Evolutionary conservation across 805 yeast species (phyloP), one percentile per base, ranked within the genome.

Genomic region (Kurtzmaniella cleridarum): DNA sequence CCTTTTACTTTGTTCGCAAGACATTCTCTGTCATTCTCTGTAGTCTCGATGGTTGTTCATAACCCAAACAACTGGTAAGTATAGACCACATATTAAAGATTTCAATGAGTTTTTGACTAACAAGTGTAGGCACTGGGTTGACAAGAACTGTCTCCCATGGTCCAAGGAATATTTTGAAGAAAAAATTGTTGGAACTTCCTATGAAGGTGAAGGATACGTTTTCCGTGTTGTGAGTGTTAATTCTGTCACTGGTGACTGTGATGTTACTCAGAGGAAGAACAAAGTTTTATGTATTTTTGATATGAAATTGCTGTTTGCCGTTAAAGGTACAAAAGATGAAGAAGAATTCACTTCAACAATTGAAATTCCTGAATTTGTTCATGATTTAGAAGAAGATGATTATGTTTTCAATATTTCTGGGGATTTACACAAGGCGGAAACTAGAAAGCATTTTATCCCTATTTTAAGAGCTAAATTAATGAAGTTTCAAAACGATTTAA

Each of bases 251-350:
- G 95, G 95, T 16, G 93, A 85, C 57, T 83, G 93, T 50, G 85
- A 84, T 51, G 90, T 85, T 11, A 80, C 87, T 16, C 91, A 85
- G 59, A 75, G 95, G 65, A 85, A 85, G 60, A 91, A 91, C 7
- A 82, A 79, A 59, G 86, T 81, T 18, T 75, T 78, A 50, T 84
- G 91, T 53, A 80, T 84, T 36, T 84, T 75, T 51, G 95, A 85
- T 53, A 55, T 84, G 70, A 64, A 65, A 33, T 56, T 84, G 34
- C 69, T 65, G 45, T 69, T 84, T 41, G 51, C 62, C 8, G 65
- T 79, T 15, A 51, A 57, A 28, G 69, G 75, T 11, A 63, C 57
- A 6, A 60, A 53, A 5, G 71, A 67, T n/a, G 69, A 64, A 35
- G 56, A 60, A 14, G 41, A 48, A 11, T 48, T 63, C 32, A 49